These are phyloP conservation scores for Parafenestella ontariensis DNA, from an alignment of 2,329 filamentous ascomycete species.

Conservation along the genomic window DNA sequence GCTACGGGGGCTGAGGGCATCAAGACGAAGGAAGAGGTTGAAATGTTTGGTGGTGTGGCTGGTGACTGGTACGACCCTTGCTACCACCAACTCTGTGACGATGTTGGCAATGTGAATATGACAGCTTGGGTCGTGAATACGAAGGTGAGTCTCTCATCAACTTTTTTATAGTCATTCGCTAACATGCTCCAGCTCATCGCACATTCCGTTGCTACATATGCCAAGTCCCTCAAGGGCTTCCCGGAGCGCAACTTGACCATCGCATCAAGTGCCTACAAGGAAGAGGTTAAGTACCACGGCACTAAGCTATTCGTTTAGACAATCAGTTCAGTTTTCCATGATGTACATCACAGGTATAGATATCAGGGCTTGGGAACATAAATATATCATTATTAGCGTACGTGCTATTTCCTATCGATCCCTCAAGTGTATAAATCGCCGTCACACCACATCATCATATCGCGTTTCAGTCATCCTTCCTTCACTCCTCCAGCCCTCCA, in stretches of 20 bases:
- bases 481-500: no score
- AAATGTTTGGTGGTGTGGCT: conserved; percentile 48
- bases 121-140: conserved; percentile 50
- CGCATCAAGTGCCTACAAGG: conserved; percentile 26
- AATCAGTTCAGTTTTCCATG: neutral
- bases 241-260: conserved; percentile 35
- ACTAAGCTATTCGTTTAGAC: conserved; percentile 40
- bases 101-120: conserved; percentile 48
- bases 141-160: conserved; percentile 28
- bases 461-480: no score
- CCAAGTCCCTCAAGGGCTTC: conserved; percentile 44
- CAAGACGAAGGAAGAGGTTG: conserved; percentile 49
- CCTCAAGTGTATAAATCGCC: neutral
- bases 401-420: neutral
- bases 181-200: conserved; percentile 40
- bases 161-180: neutral
- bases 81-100: conserved; percentile 51
- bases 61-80: conserved; percentile 50
- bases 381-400: neutral
- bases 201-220: conserved; percentile 48
- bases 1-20: conserved; percentile 52
- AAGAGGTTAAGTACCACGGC: conserved; percentile 42
- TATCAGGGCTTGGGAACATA: neutral
- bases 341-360: neutral
- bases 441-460: neutral